Base-by-base conservation (phyloP, 2,329 filamentous ascomycete species). In the Zalaria sp. region DNA sequence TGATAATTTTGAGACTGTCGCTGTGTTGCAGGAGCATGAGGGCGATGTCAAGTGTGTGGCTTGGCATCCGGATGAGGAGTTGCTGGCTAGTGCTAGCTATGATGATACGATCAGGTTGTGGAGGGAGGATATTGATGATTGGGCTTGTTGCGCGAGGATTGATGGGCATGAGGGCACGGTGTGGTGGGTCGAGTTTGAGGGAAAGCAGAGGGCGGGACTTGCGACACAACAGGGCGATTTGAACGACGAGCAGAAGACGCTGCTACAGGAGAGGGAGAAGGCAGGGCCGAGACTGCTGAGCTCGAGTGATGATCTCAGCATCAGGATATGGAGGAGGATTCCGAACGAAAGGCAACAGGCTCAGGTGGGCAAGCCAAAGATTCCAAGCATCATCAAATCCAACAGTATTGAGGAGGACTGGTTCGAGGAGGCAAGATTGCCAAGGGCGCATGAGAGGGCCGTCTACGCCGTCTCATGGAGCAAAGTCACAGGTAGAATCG, bases 1-100 rank as follows among this genome's bases (percentile, higher is more conserved):
- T 42, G 89, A 94, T 59, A 91, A 96, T 58, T 96, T 88, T 68
- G 91, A 98, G 70, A 96, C 91, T 2, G 79, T 96, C 10, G 91
- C 89, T 0, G 89, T 96, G 41, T 71, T 96, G 54, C 86, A 84
- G 62, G 91, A 96, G 63, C 91, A 98, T 59, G 83, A 88, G 37
- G 88, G 84, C 25, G 91, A 98, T 62, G 88, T 98, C 50, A 98
- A 98, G 61, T 85, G 79, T 49, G 84, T 98, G 2, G 77, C 79
- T 3, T 98, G 91, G 91, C 88, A 91, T 57, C 86, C 86, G 0
- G 77, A 79, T 41, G 73, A 73, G 53, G 65, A 94, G 49, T 72
- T 91, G 37, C 72, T 98, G 18, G 91, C 86, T 5, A 91, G 82
- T 55, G 81, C 77, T n/a, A 93, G 85, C 58, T 98, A 98, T 60